Conservation (phyloP, 176 grass and related monocot genomes). For the Themeda triandra region DNA sequence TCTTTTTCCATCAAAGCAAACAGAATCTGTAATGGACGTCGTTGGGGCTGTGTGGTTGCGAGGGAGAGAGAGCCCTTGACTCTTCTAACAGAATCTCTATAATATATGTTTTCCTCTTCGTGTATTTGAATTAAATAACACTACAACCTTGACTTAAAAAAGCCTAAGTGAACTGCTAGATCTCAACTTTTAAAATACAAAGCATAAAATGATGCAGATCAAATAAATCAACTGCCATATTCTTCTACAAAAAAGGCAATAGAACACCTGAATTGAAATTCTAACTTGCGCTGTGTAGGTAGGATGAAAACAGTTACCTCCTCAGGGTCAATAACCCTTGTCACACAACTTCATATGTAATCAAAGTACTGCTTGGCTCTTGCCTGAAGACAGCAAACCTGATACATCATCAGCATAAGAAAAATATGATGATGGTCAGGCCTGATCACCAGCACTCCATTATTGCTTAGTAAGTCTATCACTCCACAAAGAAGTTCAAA, state of each 20-base stretch:
- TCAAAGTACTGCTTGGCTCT: background rate
- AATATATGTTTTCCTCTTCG: background rate
- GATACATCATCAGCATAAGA: background rate
- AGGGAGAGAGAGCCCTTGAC: too few species aligned
- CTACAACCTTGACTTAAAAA: background rate
- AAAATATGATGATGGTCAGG: background rate
- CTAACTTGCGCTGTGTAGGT: background rate
- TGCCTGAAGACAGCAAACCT: constrained; percentile 16
- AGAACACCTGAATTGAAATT: background rate
- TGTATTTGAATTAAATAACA: background rate
- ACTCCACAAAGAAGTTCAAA: background rate
- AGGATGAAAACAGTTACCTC: constrained; percentile 13
- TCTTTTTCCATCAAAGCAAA: background rate
- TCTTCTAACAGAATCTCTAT: background rate
- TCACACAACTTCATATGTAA: constrained; percentile 1
- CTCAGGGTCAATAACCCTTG: background rate
- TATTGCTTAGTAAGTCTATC: background rate
- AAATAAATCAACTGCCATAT: background rate
- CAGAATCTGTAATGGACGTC: too few species aligned
- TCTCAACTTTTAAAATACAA: background rate
- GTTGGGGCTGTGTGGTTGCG: too few species aligned
- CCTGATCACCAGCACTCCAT: background rate
- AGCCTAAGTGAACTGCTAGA: background rate
- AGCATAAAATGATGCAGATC: background rate
- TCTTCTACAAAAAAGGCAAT: background rate